Evolutionary conservation across 1,284 basidiomycete genomes (phyloP).

Genomic region (Cutaneotrichosporon cavernicola): DNA sequence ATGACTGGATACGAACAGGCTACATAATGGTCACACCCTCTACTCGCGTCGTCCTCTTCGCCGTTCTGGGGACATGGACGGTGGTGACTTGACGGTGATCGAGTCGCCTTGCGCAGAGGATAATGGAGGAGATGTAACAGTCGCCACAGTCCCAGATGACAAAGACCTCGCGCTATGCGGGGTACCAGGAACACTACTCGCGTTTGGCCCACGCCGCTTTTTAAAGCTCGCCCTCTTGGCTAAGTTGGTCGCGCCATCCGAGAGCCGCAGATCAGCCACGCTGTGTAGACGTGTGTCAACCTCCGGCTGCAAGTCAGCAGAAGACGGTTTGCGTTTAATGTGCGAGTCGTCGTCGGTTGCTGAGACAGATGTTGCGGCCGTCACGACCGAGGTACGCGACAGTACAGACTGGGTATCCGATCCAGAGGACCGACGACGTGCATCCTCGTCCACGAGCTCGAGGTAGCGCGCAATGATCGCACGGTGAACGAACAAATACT

Average conservation of each 20-base stretch:
- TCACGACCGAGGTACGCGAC: conserved; percentile 4
- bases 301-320: conserved; percentile 43
- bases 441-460: conserved; percentile 69
- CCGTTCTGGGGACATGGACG: not conserved
- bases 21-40: not conserved
- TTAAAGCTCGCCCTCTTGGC: conserved; percentile 51
- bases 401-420: not conserved
- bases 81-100: not conserved
- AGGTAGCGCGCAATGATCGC: conserved; percentile 78
- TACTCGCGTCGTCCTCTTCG: not conserved
- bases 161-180: not conserved
- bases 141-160: not conserved
- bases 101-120: not conserved
- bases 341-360: conserved; percentile 45
- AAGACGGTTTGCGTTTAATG: conserved; percentile 43
- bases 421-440: not conserved
- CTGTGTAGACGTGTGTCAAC: conserved; percentile 15
- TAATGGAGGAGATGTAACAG: not conserved
- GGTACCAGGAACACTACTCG: conserved; percentile 2
- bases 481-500: conserved; percentile 85
- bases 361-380: conserved; percentile 7
- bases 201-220: conserved; percentile 22
- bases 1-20: not conserved
- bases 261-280: conserved; percentile 6
- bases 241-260: conserved; percentile 26